Evolutionary conservation across 495 filamentous ascomycete species (phyloP).

Genomic region (Jackrogersella minutella): DNA sequence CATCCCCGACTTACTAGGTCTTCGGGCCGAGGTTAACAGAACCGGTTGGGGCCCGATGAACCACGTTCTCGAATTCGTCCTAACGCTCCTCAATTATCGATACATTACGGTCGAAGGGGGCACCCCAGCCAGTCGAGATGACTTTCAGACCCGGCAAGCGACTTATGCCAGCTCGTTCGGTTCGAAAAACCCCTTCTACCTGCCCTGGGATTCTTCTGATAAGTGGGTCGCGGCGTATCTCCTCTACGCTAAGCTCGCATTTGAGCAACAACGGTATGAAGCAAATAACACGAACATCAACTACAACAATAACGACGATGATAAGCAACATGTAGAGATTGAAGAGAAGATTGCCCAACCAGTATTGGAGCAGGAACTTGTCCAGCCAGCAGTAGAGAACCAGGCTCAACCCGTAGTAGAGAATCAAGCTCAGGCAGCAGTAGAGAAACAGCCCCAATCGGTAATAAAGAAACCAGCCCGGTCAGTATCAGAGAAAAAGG

Average conservation of each 20-base stretch:
- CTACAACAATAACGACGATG: too few relatives aligned
- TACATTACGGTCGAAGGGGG: constrained; percentile 6
- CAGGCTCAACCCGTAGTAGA: too few relatives aligned
- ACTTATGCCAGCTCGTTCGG: constrained; percentile 8
- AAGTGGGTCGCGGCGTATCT: constrained; percentile 24
- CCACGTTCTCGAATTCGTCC: constrained; percentile 3
- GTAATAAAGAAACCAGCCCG: too few relatives aligned
- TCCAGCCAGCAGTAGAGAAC: too few relatives aligned
- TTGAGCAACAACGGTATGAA: neutral
- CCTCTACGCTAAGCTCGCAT: constrained; percentile 11
- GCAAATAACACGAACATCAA: neutral
- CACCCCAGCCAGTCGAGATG: neutral
- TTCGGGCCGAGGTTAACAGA: neutral
- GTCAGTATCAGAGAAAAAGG: too few relatives aligned
- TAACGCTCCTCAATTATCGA: constrained; percentile 12
- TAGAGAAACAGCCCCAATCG: too few relatives aligned
- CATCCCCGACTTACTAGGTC: neutral
- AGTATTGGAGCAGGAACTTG: too few relatives aligned
- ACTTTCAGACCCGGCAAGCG: constrained; percentile 9
- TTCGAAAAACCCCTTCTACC: constrained; percentile 4
- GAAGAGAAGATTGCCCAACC: too few relatives aligned
- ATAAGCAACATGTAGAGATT: too few relatives aligned
- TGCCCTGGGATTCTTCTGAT: neutral
- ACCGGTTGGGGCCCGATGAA: neutral
- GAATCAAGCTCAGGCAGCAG: too few relatives aligned